Evolutionary conservation across 2,329 filamentous ascomycete genomes (phyloP).

Genomic region (Phoma herbarum): DNA sequence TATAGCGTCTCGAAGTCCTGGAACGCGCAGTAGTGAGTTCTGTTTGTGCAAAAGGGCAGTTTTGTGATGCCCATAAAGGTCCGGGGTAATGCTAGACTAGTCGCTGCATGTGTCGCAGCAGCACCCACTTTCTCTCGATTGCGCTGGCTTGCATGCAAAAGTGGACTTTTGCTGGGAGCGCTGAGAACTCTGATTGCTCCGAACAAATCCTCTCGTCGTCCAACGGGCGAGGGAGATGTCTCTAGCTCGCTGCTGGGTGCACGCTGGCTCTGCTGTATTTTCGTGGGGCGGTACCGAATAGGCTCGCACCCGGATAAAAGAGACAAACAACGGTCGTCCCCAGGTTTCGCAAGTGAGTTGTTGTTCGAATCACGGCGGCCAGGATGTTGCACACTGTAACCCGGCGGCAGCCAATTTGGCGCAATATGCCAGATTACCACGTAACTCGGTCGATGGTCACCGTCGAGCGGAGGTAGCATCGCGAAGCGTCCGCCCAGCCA

Average conservation of each 20-base stretch:
- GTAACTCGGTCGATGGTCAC: constrained; percentile 39
- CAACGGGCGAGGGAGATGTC: constrained; percentile 28
- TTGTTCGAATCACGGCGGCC: constrained; percentile 24
- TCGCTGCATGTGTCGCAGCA: constrained; percentile 36
- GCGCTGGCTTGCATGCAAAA: constrained; percentile 35
- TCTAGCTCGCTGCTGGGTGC: constrained; percentile 22
- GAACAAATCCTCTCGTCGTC: constrained; percentile 28
- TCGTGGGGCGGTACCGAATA: constrained; percentile 44
- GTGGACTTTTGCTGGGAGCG: constrained; percentile 22
- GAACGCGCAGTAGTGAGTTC: constrained; percentile 26
- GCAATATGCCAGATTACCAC: constrained; percentile 46
- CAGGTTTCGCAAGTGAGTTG: constrained; percentile 43
- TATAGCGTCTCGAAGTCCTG: constrained; percentile 31
- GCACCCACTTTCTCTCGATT: constrained; percentile 30
- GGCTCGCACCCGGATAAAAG: constrained; percentile 46
- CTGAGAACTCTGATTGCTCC: constrained; percentile 27
- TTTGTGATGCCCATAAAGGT: constrained; percentile 24
- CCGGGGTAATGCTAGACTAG: constrained; percentile 32
- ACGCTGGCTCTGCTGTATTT: constrained; percentile 33
- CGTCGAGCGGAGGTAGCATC: constrained; percentile 35
- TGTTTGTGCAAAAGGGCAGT: constrained; percentile 25
- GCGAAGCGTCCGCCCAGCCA: constrained; percentile 26
- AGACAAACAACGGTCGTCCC: constrained; percentile 41
- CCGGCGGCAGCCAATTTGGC: constrained; percentile 36
- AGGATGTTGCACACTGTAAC: constrained; percentile 45